Conservation (phyloP, 148 eudicot species). For the Fallopia convolvulus region DNA sequence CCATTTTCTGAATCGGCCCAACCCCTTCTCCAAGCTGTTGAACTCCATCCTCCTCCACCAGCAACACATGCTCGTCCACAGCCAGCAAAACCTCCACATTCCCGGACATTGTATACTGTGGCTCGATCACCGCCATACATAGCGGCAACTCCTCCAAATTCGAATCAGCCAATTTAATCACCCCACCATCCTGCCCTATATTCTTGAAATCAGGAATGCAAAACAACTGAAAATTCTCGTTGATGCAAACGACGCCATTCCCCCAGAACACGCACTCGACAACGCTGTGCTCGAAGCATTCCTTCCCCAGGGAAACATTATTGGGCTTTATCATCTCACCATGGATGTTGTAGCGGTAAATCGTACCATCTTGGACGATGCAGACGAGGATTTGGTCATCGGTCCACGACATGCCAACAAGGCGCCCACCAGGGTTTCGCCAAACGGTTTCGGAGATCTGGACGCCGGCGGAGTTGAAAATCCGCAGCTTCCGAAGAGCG, state of each 20-base stretch:
- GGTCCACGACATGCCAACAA: conserved; percentile 81
- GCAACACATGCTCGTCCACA: conserved; percentile 64
- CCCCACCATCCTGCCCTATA: conserved; percentile 27
- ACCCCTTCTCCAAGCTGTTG: conserved; percentile 60
- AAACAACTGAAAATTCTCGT: conserved; percentile 69
- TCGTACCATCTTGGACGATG: conserved; percentile 83
- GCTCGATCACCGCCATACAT: conserved; percentile 86
- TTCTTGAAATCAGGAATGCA: conserved; percentile 66
- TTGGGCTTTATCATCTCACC: conserved; percentile 48
- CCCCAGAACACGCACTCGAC: conserved; percentile 99
- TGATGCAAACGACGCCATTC: conserved; percentile 80
- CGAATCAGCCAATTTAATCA: conserved; percentile 59
- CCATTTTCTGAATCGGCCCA: conserved; percentile 94
- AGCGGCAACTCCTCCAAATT: conserved; percentile 67
- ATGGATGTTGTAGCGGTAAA: conserved; percentile 62
- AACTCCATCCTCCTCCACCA: conserved; percentile 89
- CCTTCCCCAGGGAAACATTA: conserved; percentile 52
- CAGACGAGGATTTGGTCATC: conserved; percentile 75
- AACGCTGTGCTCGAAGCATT: conserved; percentile 78
- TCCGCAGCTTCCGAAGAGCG: conserved; percentile 80
- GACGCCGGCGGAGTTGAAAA: conserved; percentile 79
- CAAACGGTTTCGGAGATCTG: conserved; percentile 69
- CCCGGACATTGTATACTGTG: conserved; percentile 83
- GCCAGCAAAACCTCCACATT: conserved; percentile 85
- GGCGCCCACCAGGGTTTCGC: conserved; percentile 81